Conservation (phyloP, 345 rosid genomes). For the Eucalyptus marginata region DNA sequence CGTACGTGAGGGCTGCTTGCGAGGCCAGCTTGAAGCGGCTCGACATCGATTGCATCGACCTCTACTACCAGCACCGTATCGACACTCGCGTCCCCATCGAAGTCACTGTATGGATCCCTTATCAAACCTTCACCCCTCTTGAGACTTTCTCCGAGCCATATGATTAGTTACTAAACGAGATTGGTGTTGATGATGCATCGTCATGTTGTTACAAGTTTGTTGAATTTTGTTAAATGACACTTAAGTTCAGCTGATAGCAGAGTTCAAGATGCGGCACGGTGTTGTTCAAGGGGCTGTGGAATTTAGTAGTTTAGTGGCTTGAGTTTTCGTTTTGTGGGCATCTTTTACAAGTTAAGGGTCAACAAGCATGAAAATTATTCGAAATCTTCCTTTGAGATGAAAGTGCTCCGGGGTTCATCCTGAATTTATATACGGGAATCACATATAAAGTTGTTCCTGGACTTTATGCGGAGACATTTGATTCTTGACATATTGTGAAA, state of each 20-base stretch:
- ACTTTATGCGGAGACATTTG: neutral
- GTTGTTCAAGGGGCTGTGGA: neutral
- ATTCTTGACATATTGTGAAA: neutral
- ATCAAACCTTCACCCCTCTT: neutral
- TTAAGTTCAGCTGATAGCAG: neutral
- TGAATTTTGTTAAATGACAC: neutral
- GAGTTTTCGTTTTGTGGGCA: neutral
- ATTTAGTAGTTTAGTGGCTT: neutral
- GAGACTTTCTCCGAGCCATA: neutral
- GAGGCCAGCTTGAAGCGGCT: slow-evolving; percentile 58
- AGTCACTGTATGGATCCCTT: slow-evolving; percentile 25
- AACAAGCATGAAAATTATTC: neutral
- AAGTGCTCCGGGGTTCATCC: neutral
- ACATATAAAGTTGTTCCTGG: neutral
- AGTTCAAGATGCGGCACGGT: neutral
- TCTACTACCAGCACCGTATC: slow-evolving; percentile 52
- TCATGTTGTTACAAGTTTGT: neutral
- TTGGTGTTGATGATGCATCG: neutral
- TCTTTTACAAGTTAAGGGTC: neutral
- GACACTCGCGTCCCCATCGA: slow-evolving; percentile 49
- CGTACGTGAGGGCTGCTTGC: slow-evolving; percentile 42
- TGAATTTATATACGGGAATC: neutral
- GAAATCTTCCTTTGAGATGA: neutral
- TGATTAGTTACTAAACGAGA: neutral
- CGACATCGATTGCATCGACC: slow-evolving; percentile 38